Evolutionary conservation across 192 early-diverging fungal species (phyloP).

Genomic region (Powellomyces hirtus): DNA sequence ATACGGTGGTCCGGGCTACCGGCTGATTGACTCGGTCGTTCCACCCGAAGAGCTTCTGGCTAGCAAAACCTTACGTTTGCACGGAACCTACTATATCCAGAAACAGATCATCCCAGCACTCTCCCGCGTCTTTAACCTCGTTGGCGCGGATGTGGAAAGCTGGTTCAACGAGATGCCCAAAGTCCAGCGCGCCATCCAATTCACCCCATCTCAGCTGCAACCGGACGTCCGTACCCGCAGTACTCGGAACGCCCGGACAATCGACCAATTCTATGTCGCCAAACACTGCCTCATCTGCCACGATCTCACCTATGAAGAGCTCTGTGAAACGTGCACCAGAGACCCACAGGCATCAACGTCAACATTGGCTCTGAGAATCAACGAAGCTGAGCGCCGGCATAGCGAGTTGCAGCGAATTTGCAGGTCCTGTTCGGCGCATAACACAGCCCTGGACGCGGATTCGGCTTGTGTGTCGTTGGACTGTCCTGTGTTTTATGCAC

Average conservation of each 20-base stretch:
- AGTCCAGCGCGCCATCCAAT: constrained; percentile 43
- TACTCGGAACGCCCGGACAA: constrained; percentile 31
- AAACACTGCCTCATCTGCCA: constrained; percentile 63
- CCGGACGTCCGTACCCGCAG: not conserved
- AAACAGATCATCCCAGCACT: constrained; percentile 84
- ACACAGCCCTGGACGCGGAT: constrained; percentile 37
- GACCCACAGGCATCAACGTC: constrained; percentile 15
- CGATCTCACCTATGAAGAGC: not conserved
- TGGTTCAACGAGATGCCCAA: constrained; percentile 79
- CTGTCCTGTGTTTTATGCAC: constrained; percentile 54
- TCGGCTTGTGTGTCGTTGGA: constrained; percentile 59
- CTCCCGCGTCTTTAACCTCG: constrained; percentile 71
- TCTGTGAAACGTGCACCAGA: constrained; percentile 33
- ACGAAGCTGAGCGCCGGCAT: constrained; percentile 39
- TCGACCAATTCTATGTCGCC: constrained; percentile 72
- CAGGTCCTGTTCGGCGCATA: constrained; percentile 48
- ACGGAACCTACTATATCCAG: constrained; percentile 81
- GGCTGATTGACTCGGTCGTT: constrained; percentile 73
- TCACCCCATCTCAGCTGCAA: constrained; percentile 30
- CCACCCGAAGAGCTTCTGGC: constrained; percentile 59
- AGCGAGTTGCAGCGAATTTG: constrained; percentile 42
- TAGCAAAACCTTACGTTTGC: constrained; percentile 43
- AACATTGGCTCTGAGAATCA: constrained; percentile 19
- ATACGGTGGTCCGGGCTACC: constrained; percentile 58
- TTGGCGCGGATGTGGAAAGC: constrained; percentile 69